Evolutionary conservation across 257 asterid genomes (phyloP).

Genomic region (Gardenia jasminoides): DNA sequence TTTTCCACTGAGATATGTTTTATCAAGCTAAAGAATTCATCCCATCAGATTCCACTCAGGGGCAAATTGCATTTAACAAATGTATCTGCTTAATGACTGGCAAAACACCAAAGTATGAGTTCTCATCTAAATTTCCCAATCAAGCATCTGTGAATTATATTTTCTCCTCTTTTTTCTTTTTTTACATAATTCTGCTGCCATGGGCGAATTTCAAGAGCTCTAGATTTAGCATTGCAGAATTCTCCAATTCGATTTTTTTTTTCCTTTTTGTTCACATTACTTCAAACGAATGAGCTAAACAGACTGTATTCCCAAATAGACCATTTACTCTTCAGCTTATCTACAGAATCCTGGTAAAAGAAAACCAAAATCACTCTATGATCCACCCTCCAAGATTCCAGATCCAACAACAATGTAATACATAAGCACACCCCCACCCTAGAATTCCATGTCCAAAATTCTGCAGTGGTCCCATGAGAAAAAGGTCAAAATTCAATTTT

Average conservation of each 20-base stretch:
- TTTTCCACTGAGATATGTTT: neutral
- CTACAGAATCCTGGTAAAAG: neutral
- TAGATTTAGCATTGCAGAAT: neutral
- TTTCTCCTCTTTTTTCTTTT: no score
- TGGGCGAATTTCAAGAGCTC: neutral
- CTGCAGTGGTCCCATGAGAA: neutral
- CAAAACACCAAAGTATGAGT: neutral
- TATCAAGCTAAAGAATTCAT: neutral
- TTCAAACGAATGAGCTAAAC: neutral
- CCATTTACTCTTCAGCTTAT: neutral
- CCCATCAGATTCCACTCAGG: neutral
- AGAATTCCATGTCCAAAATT: neutral
- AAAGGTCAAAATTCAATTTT: neutral
- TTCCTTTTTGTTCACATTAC: neutral
- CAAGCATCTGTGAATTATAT: neutral
- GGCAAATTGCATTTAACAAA: neutral
- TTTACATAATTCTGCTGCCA: neutral
- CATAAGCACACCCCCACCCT: neutral
- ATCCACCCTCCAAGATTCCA: conserved; percentile 12
- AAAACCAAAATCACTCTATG: neutral
- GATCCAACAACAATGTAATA: conserved; percentile 15
- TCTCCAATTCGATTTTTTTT: neutral
- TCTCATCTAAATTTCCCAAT: neutral
- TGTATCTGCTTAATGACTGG: neutral
- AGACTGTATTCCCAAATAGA: neutral